Conservation (phyloP, 768 basidiomycete species). For the Russula sp. region DNA sequence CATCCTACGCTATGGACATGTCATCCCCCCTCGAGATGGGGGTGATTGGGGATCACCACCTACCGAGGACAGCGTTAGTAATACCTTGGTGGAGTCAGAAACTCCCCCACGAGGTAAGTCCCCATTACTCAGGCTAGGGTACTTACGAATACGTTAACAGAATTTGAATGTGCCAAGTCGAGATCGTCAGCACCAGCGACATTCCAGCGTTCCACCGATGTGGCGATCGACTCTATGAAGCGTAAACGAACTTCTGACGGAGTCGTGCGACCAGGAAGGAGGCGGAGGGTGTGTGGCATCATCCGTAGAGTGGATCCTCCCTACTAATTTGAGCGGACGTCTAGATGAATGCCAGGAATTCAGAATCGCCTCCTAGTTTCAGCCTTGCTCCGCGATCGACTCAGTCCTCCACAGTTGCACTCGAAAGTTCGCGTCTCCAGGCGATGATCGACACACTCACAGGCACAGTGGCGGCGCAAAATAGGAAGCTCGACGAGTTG, state of each 20-base stretch:
- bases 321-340: neutral
- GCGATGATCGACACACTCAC: conserved; percentile 2
- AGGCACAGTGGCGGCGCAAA: conserved; percentile 1
- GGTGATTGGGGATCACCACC: conserved; percentile 14
- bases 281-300: conserved; percentile 14
- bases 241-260: conserved; percentile 21
- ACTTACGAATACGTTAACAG: conserved; percentile 10
- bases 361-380: neutral
- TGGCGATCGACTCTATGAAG: neutral
- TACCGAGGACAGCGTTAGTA: conserved; percentile 23
- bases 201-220: neutral
- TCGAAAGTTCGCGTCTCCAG: neutral
- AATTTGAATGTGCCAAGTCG: neutral
- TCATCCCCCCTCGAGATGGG: conserved; percentile 14
- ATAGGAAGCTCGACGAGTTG: conserved; percentile 13
- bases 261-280: conserved; percentile 18
- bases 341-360: neutral
- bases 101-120: conserved; percentile 18
- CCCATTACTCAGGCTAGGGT: neutral
- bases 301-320: neutral
- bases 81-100: conserved; percentile 10
- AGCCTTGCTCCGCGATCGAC: neutral
- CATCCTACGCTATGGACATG: conserved; percentile 17
- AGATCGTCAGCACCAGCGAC: neutral
- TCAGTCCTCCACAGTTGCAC: neutral